A percentile compares a stretch with the other conserved stretches of the same genome.
These are phyloP conservation scores for Candida glucosophila DNA, from an alignment of 1,139 yeast genomes.

Conservation along the genomic window DNA sequence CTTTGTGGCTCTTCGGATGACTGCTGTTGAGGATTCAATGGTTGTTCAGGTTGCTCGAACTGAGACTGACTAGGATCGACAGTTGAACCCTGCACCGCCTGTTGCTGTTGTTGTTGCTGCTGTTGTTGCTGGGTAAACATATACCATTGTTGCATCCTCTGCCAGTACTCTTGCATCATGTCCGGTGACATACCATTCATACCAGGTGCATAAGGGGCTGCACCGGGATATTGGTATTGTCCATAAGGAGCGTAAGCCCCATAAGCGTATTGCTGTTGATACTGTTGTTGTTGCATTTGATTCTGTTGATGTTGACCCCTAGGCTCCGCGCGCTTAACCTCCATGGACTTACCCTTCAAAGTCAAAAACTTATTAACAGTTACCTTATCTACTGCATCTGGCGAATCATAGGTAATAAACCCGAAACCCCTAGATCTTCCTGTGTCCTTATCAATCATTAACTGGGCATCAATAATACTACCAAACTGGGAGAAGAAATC, in stretches of 20 bases:
- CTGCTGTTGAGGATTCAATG: conserved; percentile 49
- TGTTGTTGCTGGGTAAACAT: conserved; percentile 52
- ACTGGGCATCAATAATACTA: conserved; percentile 89
- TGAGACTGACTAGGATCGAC: conserved; percentile 24
- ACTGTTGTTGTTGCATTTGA: conserved; percentile 31
- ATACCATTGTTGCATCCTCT: conserved; percentile 73
- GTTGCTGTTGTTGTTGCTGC: conserved; percentile 9
- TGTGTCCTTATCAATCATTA: conserved; percentile 96
- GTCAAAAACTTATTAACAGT: conserved; percentile 76
- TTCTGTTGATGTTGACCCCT: conserved; percentile 48
- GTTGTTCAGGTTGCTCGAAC: conserved; percentile 44
- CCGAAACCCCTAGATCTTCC: conserved; percentile 98
- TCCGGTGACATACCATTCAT: conserved; percentile 64
- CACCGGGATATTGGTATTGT: conserved; percentile 20
- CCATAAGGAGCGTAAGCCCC: conserved; percentile 30
- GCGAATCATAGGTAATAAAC: conserved; percentile 91
- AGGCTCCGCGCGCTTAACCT: conserved; percentile 97
- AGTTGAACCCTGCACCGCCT: conserved; percentile 10
- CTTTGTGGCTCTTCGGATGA: conserved; percentile 14
- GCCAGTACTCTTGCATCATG: conserved; percentile 85
- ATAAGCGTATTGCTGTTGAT: conserved; percentile 20
- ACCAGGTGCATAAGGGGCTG: conserved; percentile 21
- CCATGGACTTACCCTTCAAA: conserved; percentile 86
- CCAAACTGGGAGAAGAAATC: conserved; percentile 87
- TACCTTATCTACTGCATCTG: conserved; percentile 90